A percentile compares a stretch with the other conserved stretches of the same genome.
phyloP scores from a whole-genome alignment of 805 yeast species.

The Alloascoidea africana region DNA sequence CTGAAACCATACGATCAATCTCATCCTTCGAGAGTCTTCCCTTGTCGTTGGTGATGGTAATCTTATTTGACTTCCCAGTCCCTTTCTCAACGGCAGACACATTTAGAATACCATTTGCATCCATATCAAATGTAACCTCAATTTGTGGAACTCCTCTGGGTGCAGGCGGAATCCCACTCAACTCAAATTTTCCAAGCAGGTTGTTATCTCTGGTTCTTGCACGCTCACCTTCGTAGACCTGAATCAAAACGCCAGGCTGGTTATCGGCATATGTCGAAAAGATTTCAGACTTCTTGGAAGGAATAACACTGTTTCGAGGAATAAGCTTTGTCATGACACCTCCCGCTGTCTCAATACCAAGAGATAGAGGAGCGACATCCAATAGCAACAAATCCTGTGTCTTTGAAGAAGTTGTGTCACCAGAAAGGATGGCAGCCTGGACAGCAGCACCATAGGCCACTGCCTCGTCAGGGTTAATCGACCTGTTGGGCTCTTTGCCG shows the following conservation, averaged over 20 bases:
- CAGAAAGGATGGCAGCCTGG: constrained; percentile 92
- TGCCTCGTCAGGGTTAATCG: constrained; percentile 97
- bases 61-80: constrained; percentile 94
- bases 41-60: constrained; percentile 96
- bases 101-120: constrained; percentile 94
- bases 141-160: constrained; percentile 99
- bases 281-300: constrained; percentile 93
- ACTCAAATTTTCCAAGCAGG: constrained; percentile 92
- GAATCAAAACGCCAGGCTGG: constrained; percentile 97
- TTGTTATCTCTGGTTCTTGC: constrained; percentile 92
- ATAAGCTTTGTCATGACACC: constrained; percentile 98
- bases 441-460: constrained; percentile 99
- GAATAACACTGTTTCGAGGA: constrained; percentile 96
- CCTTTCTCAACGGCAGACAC: constrained; percentile 96
- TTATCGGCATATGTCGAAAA: constrained; percentile 96
- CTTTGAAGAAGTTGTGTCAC: constrained; percentile 92
- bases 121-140: constrained; percentile 93
- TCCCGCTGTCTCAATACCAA: constrained; percentile 98
- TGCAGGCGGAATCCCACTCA: constrained; percentile 94
- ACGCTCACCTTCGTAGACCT: constrained; percentile 97
- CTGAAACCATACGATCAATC: constrained; percentile 93
- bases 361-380: constrained; percentile 94
- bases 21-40: constrained; percentile 97
- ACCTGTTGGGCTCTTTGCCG: constrained; percentile 94
- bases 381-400: constrained; percentile 88